phyloP scores from a whole-genome alignment of 345 rosid species.

The Citrus unshiu region DNA sequence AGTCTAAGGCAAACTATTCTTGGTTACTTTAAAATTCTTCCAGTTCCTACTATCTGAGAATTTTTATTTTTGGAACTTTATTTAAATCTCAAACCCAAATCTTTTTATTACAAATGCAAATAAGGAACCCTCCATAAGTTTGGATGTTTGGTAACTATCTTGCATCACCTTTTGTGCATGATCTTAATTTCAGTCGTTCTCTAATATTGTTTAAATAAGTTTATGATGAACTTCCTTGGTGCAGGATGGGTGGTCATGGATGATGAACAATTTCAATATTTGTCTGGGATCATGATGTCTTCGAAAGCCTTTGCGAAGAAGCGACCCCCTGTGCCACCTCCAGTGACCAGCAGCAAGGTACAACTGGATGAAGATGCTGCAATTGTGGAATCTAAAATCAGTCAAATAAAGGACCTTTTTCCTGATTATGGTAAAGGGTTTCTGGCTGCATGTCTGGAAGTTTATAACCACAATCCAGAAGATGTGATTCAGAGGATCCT shows the following conservation, averaged over 20 bases:
- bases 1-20: too few species aligned
- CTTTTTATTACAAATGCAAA: neutral
- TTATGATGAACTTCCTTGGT: neutral
- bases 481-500: constrained; percentile 95
- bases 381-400: constrained; percentile 77
- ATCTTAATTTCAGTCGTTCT: neutral
- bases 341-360: constrained; percentile 28
- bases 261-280: constrained; percentile 73
- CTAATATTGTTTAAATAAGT: neutral
- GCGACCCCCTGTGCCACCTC: constrained; percentile 27
- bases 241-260: constrained; percentile 89
- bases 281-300: constrained; percentile 58
- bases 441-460: constrained; percentile 84
- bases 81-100: neutral
- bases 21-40: too few species aligned
- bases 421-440: constrained; percentile 85
- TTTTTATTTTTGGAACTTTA: neutral
- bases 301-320: constrained; percentile 26
- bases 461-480: constrained; percentile 83
- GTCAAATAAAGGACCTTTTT: constrained; percentile 88
- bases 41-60: too few species aligned
- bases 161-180: constrained; percentile 1
- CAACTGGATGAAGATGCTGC: constrained; percentile 63
- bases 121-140: neutral
- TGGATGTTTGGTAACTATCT: neutral